Evolutionary conservation across 2,329 filamentous ascomycete genomes (phyloP).

Genomic region (Fusarium pininemorale): DNA sequence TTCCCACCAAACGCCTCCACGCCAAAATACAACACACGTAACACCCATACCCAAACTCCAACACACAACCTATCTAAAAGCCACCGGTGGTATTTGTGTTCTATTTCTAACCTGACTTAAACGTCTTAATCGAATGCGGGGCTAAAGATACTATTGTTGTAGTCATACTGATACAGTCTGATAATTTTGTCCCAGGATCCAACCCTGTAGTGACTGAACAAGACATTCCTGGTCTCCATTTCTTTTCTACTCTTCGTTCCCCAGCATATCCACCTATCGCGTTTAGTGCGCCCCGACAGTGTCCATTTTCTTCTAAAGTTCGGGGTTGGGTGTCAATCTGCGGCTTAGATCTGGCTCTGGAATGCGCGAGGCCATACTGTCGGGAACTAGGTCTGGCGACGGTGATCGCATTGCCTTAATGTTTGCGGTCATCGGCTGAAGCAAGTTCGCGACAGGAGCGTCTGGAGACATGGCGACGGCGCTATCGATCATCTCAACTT

Average conservation of each 20-base stretch:
- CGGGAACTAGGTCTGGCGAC: conserved; percentile 69
- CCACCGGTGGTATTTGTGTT: not conserved
- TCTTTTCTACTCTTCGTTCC: not conserved
- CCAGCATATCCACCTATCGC: not conserved
- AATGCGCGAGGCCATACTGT: conserved; percentile 68
- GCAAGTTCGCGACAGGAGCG: conserved; percentile 60
- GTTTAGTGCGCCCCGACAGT: conserved; percentile 31
- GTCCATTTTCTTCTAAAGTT: conserved; percentile 51
- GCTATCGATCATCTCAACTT: conserved; percentile 56
- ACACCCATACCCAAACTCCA: not conserved
- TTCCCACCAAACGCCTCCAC: not conserved
- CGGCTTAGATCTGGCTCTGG: conserved; percentile 57
- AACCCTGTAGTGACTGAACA: conserved; percentile 27
- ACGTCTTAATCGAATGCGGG: not conserved
- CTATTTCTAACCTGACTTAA: not conserved
- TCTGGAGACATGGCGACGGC: conserved; percentile 62
- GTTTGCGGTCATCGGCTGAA: conserved; percentile 61
- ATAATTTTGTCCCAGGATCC: not conserved
- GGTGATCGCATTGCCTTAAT: conserved; percentile 64
- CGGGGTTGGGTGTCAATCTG: conserved; percentile 60
- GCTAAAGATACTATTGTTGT: conserved; percentile 7
- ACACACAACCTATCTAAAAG: not conserved
- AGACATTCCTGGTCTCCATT: conserved; percentile 18
- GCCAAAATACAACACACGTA: not conserved
- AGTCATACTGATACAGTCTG: conserved; percentile 29